Base-by-base conservation (phyloP, 2,329 filamentous ascomycete species). In the Pseudohalonectria lignicola region DNA sequence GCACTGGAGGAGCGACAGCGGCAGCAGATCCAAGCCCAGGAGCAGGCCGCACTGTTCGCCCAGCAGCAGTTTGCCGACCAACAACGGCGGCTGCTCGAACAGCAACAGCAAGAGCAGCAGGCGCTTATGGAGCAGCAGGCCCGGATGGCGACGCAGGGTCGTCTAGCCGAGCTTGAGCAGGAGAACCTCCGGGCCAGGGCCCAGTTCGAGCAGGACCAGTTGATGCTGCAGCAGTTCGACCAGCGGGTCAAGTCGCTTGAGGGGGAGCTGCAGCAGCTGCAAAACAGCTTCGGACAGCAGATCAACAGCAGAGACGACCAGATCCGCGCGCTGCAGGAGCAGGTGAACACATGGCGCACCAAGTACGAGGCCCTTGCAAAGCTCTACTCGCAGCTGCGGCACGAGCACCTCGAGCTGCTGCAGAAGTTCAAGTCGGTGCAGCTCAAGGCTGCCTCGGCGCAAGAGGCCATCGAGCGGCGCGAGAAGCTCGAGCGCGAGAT, bases 331-430 rank as follows among this genome's bases (percentile, higher is more conserved):
- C 67, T 98, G 16, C 92, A 96, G 54, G 92, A 96, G 62, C 92
- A 96, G 62, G 83, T 96, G 47, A 95, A 95, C 60, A 95, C 88
- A 1, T 98, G 92, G 92, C 76, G 92, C 41, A 82, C 84, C 37
- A 98, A 98, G 61, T 98, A 98, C 53, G 92, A 98, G 59, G 85
- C 90, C 1, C 67, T 98, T 36, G 92, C 92, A 18, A 98, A 96
- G 64, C 72, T 98, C 12, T 98, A 98, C 63, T 95, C 90, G 7
- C 92, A 98, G 61, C 69, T 98, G 44, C 82, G 92, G 37, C 83
- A 92, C 47, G 92, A 98, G 60, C 92, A 98, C 64, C 69, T 98
- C 23, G 90, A 96, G 53, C 74, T 98, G 12, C 67, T 98, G 32
- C 86, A 94, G 54, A 96, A 93, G 55, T 96, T 94, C 64, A 98